Percentiles rank a stretch among this genome's conserved stretches.
Conservation (phyloP, 768 basidiomycete species). For the Lactarius pseudohatsudake region DNA sequence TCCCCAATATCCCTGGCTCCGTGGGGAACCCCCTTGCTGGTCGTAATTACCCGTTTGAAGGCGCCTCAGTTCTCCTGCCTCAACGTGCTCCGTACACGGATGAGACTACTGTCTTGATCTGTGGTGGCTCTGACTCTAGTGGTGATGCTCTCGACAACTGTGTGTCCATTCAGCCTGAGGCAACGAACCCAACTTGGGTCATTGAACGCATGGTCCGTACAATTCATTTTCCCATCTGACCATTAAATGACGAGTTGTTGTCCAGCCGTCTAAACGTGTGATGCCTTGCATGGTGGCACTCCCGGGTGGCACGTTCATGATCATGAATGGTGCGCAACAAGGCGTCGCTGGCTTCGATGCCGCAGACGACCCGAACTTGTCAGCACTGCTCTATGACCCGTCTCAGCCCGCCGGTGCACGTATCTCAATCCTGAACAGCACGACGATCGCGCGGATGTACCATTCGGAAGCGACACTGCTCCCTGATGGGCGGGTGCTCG, state of each 20-base stretch:
- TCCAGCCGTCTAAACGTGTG: slow-evolving; percentile 67
- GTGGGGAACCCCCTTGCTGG: slow-evolving; percentile 72
- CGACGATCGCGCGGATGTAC: slow-evolving; percentile 72
- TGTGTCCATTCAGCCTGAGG: slow-evolving; percentile 67
- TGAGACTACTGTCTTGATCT: slow-evolving; percentile 65
- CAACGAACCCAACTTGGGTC: slow-evolving; percentile 58
- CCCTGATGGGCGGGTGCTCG: slow-evolving; percentile 72
- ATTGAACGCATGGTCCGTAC: slow-evolving; percentile 74
- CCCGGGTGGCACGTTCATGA: slow-evolving; percentile 73
- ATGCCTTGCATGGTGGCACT: slow-evolving; percentile 73
- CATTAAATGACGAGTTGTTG: neutral
- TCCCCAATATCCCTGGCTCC: slow-evolving; percentile 75
- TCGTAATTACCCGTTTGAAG: slow-evolving; percentile 77
- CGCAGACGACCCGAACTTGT: slow-evolving; percentile 35
- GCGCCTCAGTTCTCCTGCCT: slow-evolving; percentile 67
- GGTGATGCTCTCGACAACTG: slow-evolving; percentile 67
- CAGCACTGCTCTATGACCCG: slow-evolving; percentile 69
- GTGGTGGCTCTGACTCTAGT: slow-evolving; percentile 65
- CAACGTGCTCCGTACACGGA: slow-evolving; percentile 72
- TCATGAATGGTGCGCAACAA: slow-evolving; percentile 68
- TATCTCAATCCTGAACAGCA: slow-evolving; percentile 61
- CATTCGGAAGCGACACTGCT: slow-evolving; percentile 42
- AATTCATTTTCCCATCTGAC: neutral
- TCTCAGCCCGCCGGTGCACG: slow-evolving; percentile 54
- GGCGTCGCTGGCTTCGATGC: slow-evolving; percentile 74